Evolutionary conservation across 805 yeast species (phyloP), one percentile per base, ranked within the genome.

Genomic region (Alloascoidea africana): DNA sequence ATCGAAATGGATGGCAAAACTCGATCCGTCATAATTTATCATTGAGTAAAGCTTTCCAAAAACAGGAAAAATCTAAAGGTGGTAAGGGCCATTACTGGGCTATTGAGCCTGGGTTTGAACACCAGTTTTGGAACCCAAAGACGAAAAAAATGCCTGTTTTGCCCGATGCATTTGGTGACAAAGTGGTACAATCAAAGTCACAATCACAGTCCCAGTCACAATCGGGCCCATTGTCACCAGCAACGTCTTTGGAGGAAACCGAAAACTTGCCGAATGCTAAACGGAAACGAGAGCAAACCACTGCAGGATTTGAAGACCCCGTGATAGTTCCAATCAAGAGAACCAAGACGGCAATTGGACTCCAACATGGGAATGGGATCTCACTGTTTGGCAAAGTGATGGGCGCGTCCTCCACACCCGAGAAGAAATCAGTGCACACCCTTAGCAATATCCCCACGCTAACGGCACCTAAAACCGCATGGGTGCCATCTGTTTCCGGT

Each of bases 31-130:
- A 18, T 30, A 14, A 30, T 32, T n/a, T 41, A 39, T 27, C 30
- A 23, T n/a, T 23, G 8, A 23, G n/a, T n/a, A 23, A 23, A 23
- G 30, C 30, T 8, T 23, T 23, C n/a, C 8, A n/a, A 23, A 23
- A 23, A 23, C n/a, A 8, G n/a, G 30, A 23, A 23, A 23, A 23
- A 23, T 8, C 30, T 8, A 65, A 59, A 33, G 65, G 67, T 3
- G 68, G 68, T 4, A 62, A 62, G 49, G 91, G 91, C 19, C 95
- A 87, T 59, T 89, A 79, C 56, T 89, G 98, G 98, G 74, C 79
- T 47, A 80, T 89, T 37, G 82, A 77, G 43, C 63, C 70, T n/a
- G 95, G 94, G 3, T 72, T 66, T 50, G 96, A 87, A 54, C 71
- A 73, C 46, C 81, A 77, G 53, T 89, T 89, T 49, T 65, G 82